Evolutionary conservation across 345 rosid genomes (phyloP), one percentile per base, ranked within the genome.

Genomic region (Arabidopsis suecica): DNA sequence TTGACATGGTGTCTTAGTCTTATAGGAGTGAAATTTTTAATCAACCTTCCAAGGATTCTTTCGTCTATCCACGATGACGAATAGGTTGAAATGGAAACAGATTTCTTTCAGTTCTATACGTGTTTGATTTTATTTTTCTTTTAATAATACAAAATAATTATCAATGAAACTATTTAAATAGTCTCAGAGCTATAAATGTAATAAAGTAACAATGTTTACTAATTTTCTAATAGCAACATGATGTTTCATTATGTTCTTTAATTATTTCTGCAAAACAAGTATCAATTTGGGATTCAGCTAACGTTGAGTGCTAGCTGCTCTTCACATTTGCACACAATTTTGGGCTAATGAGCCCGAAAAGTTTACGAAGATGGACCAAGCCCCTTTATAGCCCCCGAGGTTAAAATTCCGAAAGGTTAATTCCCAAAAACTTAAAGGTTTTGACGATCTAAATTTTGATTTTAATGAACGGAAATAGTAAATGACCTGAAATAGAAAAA

Each of bases 1-100:
- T 68, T 60, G 79, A 41, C 73, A 51, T 32, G 28, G 41, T n/a
- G 59, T 54, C 53, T 53, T n/a, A 66, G 34, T 58, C 60, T 45
- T 66, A 7, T 38, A 48, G 32, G 20, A 54, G 55, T 36, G 25
- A 55, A 55, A 10, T 34, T 53, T 23, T 7, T 36, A 45, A 74
- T 74, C 12, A 47, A 41, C 7, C n/a, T 58, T 34, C 37, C 51
- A 58, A 66, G 41, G 28, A 16, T 66, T 48, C 14, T 48, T 66
- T 74, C 55, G 41, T 41, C 61, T 30, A 5, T 62, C 13, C 61
- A 72, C 63, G 55, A 53, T 22, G 34, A 42, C 44, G 30, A 37
- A 23, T 44, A 63, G 12, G 38, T 54, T 23, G 9, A 41, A 41
- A 41, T 6, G 55, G 36, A 42, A 62, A 38, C 61, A 28, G 18